Base-by-base conservation (phyloP, 768 basidiomycete genomes). In the Agaricus subrufescens region DNA sequence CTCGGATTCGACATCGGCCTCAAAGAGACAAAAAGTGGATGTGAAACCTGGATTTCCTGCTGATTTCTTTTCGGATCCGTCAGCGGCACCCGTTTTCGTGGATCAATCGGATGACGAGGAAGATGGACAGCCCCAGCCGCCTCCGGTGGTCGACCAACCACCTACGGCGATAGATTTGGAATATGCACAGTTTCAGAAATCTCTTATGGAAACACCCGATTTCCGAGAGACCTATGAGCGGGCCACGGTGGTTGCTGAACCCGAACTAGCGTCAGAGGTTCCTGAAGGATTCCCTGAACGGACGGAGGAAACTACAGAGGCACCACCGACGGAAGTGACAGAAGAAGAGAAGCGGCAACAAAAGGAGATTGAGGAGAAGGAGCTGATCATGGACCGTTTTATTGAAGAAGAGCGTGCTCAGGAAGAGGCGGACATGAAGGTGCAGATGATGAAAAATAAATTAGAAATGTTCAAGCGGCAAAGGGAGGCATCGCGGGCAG, bases 321-420 rank as follows among this genome's bases (percentile, higher is more conserved):
- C 64, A 27, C 69, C 54, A 8, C 59, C 39, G 12, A 67, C 60
- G 23, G 67, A 63, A 15, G 66, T 71, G 25, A 65, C 71, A 37
- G 77, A 79, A 63, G 81, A 77, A 47, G 74, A 76, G 50, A 65
- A 67, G 50, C 75, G 80, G 62, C 70, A 69, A 62, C 68, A 72
- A 61, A 86, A 77, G 67, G 84, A 85, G 62, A 75, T 75, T 64
- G 89, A 92, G 25, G 91, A 93, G 52, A 76, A 82, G 48, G 90
- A 93, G 62, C 70, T 92, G 57, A 92, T 93, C 44, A 89, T 93
- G 86, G 91, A 92, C 69, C 79, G 91, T 53, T 69, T 93, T 46
- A 57, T 91, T 67, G 91, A 92, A 30, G 91, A 94, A 71, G 91
- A 94, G 67, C 79, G 84, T 54, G 86, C 85, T 31, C 91, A 94